phyloP scores from a whole-genome alignment of 257 asterid species.

The Solanum virginianum region DNA sequence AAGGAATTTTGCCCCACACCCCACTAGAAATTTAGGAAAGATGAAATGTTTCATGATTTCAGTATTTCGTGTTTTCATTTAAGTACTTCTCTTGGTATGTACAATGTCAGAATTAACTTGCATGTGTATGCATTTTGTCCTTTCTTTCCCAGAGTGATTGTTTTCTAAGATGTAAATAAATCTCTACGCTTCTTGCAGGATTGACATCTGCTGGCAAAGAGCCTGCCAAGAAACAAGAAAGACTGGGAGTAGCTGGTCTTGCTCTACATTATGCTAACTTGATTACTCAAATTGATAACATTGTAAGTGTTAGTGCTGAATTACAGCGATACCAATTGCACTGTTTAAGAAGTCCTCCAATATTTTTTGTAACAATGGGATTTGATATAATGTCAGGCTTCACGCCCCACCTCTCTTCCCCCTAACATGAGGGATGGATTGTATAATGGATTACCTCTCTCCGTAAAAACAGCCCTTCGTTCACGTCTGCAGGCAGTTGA shows the following conservation, averaged over 20 bases:
- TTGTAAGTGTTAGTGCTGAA: constrained; percentile 34
- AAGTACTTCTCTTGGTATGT: neutral
- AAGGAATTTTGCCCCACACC: neutral
- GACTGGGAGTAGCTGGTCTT: constrained; percentile 73
- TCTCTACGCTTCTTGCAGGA: constrained; percentile 30
- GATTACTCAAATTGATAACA: constrained; percentile 63
- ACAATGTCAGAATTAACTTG: neutral
- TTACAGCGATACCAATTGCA: neutral
- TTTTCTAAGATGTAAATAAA: neutral
- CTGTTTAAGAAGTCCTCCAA: neutral
- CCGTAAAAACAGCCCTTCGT: constrained; percentile 52
- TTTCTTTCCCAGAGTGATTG: neutral
- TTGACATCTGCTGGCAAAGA: constrained; percentile 32
- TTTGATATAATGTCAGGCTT: constrained; percentile 37
- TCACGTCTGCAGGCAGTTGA: constrained; percentile 30
- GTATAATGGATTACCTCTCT: constrained; percentile 78
- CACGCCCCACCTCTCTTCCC: constrained; percentile 91
- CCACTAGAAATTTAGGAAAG: neutral
- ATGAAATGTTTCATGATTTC: neutral
- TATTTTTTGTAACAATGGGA: neutral
- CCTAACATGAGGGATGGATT: constrained; percentile 83
- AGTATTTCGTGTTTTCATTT: neutral
- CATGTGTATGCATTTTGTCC: neutral
- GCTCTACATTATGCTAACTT: constrained; percentile 80
- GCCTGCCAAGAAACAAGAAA: constrained; percentile 42